phyloP scores from a whole-genome alignment of 768 basidiomycete species.

The Phylloporus arenicola region DNA sequence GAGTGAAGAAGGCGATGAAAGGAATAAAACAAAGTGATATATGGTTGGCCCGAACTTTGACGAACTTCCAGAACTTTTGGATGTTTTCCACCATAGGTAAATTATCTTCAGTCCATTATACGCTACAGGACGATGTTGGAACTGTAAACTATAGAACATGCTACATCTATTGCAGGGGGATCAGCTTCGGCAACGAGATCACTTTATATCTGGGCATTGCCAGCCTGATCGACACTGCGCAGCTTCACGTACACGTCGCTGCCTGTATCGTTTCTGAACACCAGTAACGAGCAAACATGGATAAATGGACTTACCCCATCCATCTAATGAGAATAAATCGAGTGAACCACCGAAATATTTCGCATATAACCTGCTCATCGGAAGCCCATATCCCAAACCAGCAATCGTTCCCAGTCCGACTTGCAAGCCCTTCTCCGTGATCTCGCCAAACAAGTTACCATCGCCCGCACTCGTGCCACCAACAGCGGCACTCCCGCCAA shows the following conservation, averaged over 20 bases:
- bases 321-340: constrained; percentile 75
- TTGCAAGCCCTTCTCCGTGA: constrained; percentile 71
- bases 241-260: constrained; percentile 53
- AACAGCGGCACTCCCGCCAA: constrained; percentile 67
- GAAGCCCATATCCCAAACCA: constrained; percentile 81
- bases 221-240: constrained; percentile 47
- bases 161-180: background rate
- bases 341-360: constrained; percentile 86
- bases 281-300: background rate
- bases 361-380: constrained; percentile 73
- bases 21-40: constrained; percentile 3
- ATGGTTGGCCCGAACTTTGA: background rate
- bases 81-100: background rate
- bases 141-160: background rate
- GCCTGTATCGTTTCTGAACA: constrained; percentile 24
- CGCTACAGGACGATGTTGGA: background rate
- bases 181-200: background rate
- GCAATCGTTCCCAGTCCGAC: constrained; percentile 86
- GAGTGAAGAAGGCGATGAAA: constrained; percentile 41
- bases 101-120: constrained; percentile 1
- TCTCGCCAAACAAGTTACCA: constrained; percentile 66
- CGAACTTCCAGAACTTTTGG: background rate
- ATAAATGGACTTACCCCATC: constrained; percentile 56
- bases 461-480: constrained; percentile 39
- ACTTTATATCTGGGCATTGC: constrained; percentile 42